phyloP scores from a whole-genome alignment of 257 asterid species.

The Lycium ferocissimum region DNA sequence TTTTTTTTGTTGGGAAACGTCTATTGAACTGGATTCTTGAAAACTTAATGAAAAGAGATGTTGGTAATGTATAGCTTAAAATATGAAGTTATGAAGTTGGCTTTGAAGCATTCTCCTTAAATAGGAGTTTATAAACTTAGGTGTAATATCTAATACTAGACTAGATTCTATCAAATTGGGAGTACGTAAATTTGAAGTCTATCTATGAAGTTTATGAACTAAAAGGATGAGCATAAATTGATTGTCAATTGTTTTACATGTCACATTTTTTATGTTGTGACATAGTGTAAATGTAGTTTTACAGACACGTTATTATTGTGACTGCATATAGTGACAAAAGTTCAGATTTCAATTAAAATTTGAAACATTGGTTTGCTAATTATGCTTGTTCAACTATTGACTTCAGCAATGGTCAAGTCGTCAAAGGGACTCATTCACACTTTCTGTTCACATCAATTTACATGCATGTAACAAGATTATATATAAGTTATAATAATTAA shows the following conservation, averaged over 20 bases:
- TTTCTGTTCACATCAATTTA: not conserved
- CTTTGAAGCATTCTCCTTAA: not conserved
- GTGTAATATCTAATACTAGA: not conserved
- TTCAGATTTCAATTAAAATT: not conserved
- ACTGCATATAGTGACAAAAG: not conserved
- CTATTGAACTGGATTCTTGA: not conserved
- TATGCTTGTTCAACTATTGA: not conserved
- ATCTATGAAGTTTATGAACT: not conserved
- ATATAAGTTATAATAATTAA: no score
- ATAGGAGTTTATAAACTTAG: conserved; percentile 1
- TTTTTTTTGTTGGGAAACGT: not conserved
- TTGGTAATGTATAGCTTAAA: not conserved
- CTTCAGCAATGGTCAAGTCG: not conserved
- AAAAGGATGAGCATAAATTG: not conserved
- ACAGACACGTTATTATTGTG: not conserved
- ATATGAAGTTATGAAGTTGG: not conserved
- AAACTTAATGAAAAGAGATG: not conserved
- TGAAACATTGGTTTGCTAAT: not conserved
- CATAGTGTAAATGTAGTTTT: not conserved
- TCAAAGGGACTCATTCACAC: not conserved
- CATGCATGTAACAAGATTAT: not conserved
- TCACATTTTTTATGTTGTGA: not conserved
- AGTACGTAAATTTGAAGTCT: not conserved
- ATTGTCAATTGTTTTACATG: conserved; percentile 3
- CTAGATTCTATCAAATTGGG: not conserved